A percentile compares a stretch with the other conserved stretches of the same genome.
phyloP scores from a whole-genome alignment of 1,284 basidiomycete species.

The Wolfiporia cocos region DNA sequence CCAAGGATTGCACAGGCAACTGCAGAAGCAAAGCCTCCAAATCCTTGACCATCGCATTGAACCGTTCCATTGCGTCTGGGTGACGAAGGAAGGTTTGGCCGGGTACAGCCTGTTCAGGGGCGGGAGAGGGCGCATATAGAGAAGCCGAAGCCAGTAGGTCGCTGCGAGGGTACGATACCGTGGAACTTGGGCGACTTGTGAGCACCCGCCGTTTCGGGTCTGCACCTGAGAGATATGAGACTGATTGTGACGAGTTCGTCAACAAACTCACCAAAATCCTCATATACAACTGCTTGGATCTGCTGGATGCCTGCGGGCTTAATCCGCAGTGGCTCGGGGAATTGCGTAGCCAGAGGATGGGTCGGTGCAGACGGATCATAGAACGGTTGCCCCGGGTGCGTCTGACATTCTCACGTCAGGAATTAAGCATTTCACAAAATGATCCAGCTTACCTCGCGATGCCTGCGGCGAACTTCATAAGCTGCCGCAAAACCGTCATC shows the following conservation, averaged over 20 bases:
- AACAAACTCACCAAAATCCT: conserved; percentile 77
- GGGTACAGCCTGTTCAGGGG: conserved; percentile 33
- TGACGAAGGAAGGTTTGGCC: conserved; percentile 44
- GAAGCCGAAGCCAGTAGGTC: conserved; percentile 37
- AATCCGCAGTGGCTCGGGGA: conserved; percentile 90
- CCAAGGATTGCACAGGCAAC: conserved; percentile 59
- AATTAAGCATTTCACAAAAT: neutral
- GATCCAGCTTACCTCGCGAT: conserved; percentile 64
- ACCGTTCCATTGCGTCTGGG: conserved; percentile 73
- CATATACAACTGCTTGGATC: conserved; percentile 88
- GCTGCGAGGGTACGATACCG: conserved; percentile 44
- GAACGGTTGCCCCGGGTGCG: conserved; percentile 71
- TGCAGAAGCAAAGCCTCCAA: conserved; percentile 76
- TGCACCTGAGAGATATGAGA: conserved; percentile 28
- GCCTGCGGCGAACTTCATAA: conserved; percentile 82
- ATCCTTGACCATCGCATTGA: conserved; percentile 63
- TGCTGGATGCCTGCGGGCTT: conserved; percentile 79
- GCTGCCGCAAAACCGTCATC: conserved; percentile 85
- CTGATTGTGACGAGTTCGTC: neutral
- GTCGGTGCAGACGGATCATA: conserved; percentile 79
- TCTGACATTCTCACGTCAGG: conserved; percentile 27
- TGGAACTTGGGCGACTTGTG: conserved; percentile 62
- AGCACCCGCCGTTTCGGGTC: conserved; percentile 46
- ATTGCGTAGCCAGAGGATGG: conserved; percentile 69
- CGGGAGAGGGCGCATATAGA: conserved; percentile 46